Evolutionary conservation across 2,329 filamentous ascomycete genomes (phyloP).

Genomic region (Myotisia sp.): DNA sequence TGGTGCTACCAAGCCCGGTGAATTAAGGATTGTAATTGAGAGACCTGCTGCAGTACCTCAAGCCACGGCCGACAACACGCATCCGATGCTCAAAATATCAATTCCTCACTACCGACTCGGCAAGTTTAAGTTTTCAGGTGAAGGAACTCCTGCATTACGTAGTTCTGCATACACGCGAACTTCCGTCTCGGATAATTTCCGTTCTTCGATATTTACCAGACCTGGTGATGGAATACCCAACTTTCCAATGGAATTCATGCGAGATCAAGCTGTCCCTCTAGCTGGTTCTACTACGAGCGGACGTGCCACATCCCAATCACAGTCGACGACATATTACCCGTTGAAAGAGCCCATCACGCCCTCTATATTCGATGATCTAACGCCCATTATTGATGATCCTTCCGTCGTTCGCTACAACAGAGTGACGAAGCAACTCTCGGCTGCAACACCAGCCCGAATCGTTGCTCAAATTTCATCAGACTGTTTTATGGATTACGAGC

Average conservation of each 20-base stretch:
- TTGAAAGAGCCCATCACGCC: conserved; percentile 49
- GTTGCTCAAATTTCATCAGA: conserved; percentile 95
- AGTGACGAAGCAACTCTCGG: conserved; percentile 58
- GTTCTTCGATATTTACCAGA: conserved; percentile 46
- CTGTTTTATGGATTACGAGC: conserved; percentile 88
- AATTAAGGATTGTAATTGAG: conserved; percentile 69
- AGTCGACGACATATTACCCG: conserved; percentile 30
- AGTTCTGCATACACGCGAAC: conserved; percentile 61
- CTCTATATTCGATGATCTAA: conserved; percentile 64
- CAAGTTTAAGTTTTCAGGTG: conserved; percentile 62
- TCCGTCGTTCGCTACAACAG: conserved; percentile 70
- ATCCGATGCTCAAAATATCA: conserved; percentile 51
- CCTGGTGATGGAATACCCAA: too few relatives aligned
- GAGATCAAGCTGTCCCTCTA: conserved; percentile 3
- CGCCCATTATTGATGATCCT: conserved; percentile 67
- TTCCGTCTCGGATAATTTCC: conserved; percentile 54
- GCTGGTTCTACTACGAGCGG: too few relatives aligned
- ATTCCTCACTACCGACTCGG: conserved; percentile 79
- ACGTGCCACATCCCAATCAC: conserved; percentile 21
- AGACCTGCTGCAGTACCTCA: conserved; percentile 50
- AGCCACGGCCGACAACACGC: conserved; percentile 47
- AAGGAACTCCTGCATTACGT: conserved; percentile 62
- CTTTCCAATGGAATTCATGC: too few relatives aligned
- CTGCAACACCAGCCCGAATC: conserved; percentile 77
- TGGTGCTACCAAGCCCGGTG: conserved; percentile 40